Percentiles rank a stretch among this genome's conserved stretches.
Conservation (phyloP, 73 alveolate species). For the Urostyla sp. region DNA sequence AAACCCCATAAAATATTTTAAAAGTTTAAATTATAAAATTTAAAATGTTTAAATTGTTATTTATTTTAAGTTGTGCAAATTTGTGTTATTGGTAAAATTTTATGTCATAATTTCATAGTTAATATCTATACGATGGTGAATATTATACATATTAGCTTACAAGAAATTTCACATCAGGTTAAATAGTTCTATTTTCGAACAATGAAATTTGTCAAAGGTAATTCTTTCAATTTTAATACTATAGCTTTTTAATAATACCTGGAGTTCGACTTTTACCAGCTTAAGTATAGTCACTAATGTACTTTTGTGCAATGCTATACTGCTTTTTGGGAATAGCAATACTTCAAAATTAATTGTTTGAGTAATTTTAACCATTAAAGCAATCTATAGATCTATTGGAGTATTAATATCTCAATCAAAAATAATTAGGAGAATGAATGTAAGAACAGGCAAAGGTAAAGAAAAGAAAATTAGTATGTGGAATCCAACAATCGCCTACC, state of each 20-base stretch:
- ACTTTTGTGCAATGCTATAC: background rate
- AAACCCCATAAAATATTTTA: too few species aligned
- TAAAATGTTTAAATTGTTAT: too few species aligned
- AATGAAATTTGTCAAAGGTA: constrained; percentile 39
- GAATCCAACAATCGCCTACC: constrained; percentile 86
- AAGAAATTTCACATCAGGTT: too few species aligned
- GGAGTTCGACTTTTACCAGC: constrained; percentile 10
- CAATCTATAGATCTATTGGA: constrained; percentile 1
- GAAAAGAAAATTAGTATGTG: constrained; percentile 70
- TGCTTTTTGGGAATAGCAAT: constrained; percentile 5
- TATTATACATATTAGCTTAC: too few species aligned
- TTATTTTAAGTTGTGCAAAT: too few species aligned
- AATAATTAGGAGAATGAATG: background rate
- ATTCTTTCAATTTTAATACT: background rate
- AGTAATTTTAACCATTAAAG: background rate
- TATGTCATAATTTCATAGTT: too few species aligned
- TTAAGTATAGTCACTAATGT: background rate
- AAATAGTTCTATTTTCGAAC: constrained; percentile 5
- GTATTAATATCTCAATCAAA: background rate
- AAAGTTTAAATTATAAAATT: too few species aligned
- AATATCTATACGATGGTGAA: too few species aligned
- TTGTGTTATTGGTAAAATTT: too few species aligned
- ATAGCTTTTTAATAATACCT: constrained; percentile 36
- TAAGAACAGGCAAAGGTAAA: background rate
- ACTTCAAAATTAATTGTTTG: background rate